phyloP scores from a whole-genome alignment of 306 rosid genomes.

The Hippophae rhamnoides region DNA sequence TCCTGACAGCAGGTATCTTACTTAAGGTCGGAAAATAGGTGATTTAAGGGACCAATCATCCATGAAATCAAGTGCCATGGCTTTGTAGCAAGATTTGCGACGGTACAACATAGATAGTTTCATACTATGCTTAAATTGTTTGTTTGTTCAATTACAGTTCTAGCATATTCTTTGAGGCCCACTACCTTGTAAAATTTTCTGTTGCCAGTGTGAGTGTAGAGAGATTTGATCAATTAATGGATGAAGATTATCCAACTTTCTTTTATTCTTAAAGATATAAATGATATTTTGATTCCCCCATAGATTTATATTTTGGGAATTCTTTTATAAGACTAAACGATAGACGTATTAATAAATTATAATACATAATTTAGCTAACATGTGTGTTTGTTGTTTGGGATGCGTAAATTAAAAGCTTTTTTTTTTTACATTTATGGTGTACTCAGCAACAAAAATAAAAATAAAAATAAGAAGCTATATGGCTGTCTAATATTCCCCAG shows the following conservation, averaged over 20 bases:
- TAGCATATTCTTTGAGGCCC: slow-evolving; percentile 51
- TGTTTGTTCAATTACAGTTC: slow-evolving; percentile 4
- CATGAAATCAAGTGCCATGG: slow-evolving; percentile 48
- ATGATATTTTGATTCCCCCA: too few species aligned
- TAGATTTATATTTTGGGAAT: too few species aligned
- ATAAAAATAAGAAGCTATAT: too few species aligned
- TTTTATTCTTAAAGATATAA: slow-evolving; percentile 5
- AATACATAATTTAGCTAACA: too few species aligned
- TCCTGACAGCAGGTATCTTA: slow-evolving; percentile 39
- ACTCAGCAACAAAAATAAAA: too few species aligned
- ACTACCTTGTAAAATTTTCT: slow-evolving; percentile 16
- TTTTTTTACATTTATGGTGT: too few species aligned
- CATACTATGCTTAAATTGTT: slow-evolving; percentile 33
- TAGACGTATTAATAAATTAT: too few species aligned
- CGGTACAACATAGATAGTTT: slow-evolving; percentile 31
- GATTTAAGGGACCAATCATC: slow-evolving; percentile 44
- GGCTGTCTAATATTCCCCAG: too few species aligned
- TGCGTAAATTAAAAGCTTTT: too few species aligned
- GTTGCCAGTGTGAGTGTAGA: slow-evolving; percentile 57
- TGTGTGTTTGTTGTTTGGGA: too few species aligned
- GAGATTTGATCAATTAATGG: slow-evolving; percentile 34
- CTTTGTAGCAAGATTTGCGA: slow-evolving; percentile 31
- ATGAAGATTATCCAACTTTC: slow-evolving; percentile 5
- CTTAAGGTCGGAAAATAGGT: slow-evolving; percentile 29
- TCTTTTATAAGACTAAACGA: too few species aligned